phyloP scores from a whole-genome alignment of 2,329 filamentous ascomycete genomes.

The Amauroascus niger region DNA sequence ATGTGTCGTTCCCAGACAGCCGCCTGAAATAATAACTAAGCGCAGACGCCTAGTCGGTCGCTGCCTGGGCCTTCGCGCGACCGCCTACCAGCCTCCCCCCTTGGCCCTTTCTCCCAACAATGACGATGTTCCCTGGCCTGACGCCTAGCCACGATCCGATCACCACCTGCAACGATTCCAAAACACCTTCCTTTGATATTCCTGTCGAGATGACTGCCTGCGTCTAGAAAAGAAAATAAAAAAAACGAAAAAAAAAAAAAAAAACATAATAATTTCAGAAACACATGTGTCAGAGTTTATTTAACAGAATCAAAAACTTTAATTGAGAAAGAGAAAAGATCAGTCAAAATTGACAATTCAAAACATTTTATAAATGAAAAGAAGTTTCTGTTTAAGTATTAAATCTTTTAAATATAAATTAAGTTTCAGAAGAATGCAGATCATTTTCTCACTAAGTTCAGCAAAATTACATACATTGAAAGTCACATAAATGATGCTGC shows the following conservation, averaged over 20 bases:
- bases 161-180: constrained; percentile 15
- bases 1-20: constrained; percentile 9
- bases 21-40: constrained; percentile 15
- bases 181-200: neutral
- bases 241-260: neutral
- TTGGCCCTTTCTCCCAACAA: constrained; percentile 3
- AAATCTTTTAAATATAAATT: too few relatives aligned
- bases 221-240: constrained; percentile 1
- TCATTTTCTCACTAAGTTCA: too few relatives aligned
- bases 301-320: too few relatives aligned
- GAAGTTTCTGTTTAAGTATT: too few relatives aligned
- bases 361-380: too few relatives aligned
- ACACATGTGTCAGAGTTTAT: too few relatives aligned
- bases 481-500: too few relatives aligned
- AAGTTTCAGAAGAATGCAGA: too few relatives aligned
- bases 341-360: too few relatives aligned
- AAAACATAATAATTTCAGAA: too few relatives aligned
- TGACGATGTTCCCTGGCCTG: constrained; percentile 13
- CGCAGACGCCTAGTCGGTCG: constrained; percentile 15
- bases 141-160: constrained; percentile 13
- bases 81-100: constrained; percentile 5
- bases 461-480: too few relatives aligned
- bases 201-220: constrained; percentile 4
- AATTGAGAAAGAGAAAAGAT: too few relatives aligned
- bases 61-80: constrained; percentile 9